Base-by-base conservation (phyloP, 257 asterid genomes). In the Asclepias syriaca region DNA sequence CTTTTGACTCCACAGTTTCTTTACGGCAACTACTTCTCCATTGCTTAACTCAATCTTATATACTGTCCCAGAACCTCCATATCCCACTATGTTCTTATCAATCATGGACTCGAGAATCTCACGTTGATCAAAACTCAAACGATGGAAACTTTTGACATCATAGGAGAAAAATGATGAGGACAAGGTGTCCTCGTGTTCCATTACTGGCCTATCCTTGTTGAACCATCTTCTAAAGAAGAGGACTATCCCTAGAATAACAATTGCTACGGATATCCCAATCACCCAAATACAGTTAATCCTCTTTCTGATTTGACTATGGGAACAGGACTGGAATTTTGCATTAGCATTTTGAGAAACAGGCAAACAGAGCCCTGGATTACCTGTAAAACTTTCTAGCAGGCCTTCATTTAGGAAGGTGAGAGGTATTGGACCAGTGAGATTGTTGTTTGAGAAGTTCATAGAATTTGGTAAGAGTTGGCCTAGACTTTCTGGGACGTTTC, bases 1-100 rank as follows among this genome's bases (percentile, higher is more conserved):
- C 70, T 84, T 82, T 32, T 73, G 82, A 69, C 96, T 85, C 98
- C 98, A 92, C 43, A 95, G 81, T 87, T 90, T 92, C 81, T 95
- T 95, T 22, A 88, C 98, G 0, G 99, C 98, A 0, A 92, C 89
- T 13, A 77, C 84, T 66, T 89, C 96, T 1, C 95, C 90, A 0
- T 74, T 92, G 58, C 82, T 86, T 27, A 91, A 78, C 82, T 88
- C 94, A 16, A 92, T 82, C 78, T 76, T 86, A 83, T 95, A 95
- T 0, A 95, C 99, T 0, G 97, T 85, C 27, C 99, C 97, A 0
- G 99, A 95, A 19, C 99, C 98, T 48, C 99, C 98, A 64, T 87
- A 92, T 9, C 99, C 99, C n/a, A 95, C 95, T 6, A 95, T 87
- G 84, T 95, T 95, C 63, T 92, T 85, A 39, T 95, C 98, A 2